Evolutionary conservation across 768 basidiomycete species (phyloP), one percentile per base, ranked within the genome.

Genomic region (Lepiota brunneoincarnata): DNA sequence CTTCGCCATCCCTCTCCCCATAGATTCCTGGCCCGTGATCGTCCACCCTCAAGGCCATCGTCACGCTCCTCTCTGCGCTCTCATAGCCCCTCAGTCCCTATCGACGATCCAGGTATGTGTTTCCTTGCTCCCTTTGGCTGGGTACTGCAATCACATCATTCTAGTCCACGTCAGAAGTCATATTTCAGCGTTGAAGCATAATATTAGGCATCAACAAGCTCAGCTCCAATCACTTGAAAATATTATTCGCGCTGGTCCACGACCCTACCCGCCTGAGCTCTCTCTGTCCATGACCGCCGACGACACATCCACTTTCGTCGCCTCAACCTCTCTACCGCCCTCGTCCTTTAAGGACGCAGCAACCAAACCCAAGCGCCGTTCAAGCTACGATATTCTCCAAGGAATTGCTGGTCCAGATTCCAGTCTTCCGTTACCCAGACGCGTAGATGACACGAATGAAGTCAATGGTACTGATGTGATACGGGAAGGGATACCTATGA

Each of bases 131-230:
- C 39, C 20, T 18, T 37, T 47, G 48, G 23, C 34, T 26, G 35
- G 51, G 39, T 17, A 45, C 37, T 28, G 24, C 14, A 38, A 41
- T 42, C 31, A 49, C 35, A 26, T 7, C 42, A 43, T 53, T 40
- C 51, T 55, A 92, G 90, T 91, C 64, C 80, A 83, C 58, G 76
- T 91, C 49, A 82, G 90, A 52, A 84, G 82, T 61, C 89, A 91
- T 56, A 85, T 92, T 71, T 89, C 88, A 60, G 85, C 84, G 37
- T 71, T 92, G 63, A 91, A 87, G 70, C 90, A 92, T 66, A 82
- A 78, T 64, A 92, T 92, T 61, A 75, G 90, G 57, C 89, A 91
- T 61, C 87, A 92, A 64, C 88, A 91, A 73, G 89, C 89, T 17
- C 88, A 91, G 61, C 68, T 91, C 34, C 79, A 85, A 60, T 75